These are phyloP conservation scores for Tolypocladium sp. DNA, from an alignment of 2,329 filamentous ascomycete species.

Conservation along the genomic window DNA sequence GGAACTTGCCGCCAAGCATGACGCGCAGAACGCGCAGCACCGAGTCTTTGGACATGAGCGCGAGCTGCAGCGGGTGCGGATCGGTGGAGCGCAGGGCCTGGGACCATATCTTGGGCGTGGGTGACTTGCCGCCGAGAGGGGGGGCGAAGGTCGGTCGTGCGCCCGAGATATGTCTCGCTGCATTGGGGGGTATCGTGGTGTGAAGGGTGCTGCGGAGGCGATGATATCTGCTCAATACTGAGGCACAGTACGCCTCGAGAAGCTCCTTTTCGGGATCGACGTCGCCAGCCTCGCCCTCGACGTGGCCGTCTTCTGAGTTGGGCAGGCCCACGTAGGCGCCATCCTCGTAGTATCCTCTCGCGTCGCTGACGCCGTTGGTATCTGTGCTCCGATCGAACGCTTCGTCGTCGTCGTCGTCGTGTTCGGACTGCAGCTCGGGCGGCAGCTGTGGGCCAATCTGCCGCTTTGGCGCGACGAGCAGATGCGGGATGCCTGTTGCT, in stretches of 20 bases:
- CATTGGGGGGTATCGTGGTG: constrained; percentile 40
- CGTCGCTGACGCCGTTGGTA: constrained; percentile 35
- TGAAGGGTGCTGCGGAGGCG: constrained; percentile 55
- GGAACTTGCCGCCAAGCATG: constrained; percentile 54
- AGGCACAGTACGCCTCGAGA: constrained; percentile 57
- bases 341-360: constrained; percentile 62
- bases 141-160: constrained; percentile 47
- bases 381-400: constrained; percentile 35
- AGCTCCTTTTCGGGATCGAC: constrained; percentile 30
- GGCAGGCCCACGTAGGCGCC: constrained; percentile 62
- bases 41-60: constrained; percentile 56
- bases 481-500: constrained; percentile 62
- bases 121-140: constrained; percentile 39
- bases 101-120: constrained; percentile 43
- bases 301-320: constrained; percentile 15
- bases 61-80: constrained; percentile 49
- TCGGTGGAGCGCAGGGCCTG: constrained; percentile 41
- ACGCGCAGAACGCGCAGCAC: constrained; percentile 59
- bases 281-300: constrained; percentile 14
- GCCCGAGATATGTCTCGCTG: constrained; percentile 41
- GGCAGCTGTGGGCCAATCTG: constrained; percentile 44
- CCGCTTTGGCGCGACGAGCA: constrained; percentile 55
- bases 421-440: constrained; percentile 19
- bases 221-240: constrained; percentile 56
- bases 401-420: constrained; percentile 19